Conservation (phyloP, 768 basidiomycete genomes). For the Cantharellus anzutake region DNA sequence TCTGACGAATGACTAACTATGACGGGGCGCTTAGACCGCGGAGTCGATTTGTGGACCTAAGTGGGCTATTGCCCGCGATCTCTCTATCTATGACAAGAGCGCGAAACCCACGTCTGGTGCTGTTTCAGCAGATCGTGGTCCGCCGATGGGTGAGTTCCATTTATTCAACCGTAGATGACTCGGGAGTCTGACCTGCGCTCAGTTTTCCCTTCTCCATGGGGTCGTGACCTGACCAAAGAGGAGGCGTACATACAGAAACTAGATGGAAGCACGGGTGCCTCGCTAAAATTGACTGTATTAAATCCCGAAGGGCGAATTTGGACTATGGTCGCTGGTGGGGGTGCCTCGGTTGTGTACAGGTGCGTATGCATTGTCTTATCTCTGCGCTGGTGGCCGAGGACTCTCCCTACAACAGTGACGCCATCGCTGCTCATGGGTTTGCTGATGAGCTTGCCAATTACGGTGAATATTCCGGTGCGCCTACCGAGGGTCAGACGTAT, state of each 20-base stretch:
- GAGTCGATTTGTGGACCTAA: slow-evolving; percentile 96
- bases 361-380: slow-evolving; percentile 4
- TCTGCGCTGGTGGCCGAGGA: background rate
- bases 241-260: slow-evolving; percentile 99
- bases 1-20: background rate
- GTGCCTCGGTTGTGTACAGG: slow-evolving; percentile 45
- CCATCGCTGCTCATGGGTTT: slow-evolving; percentile 85
- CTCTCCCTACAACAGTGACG: slow-evolving; percentile 23
- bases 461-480: slow-evolving; percentile 97
- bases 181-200: background rate
- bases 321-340: slow-evolving; percentile 99
- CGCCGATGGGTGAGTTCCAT: slow-evolving; percentile 57
- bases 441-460: slow-evolving; percentile 98
- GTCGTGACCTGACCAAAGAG: slow-evolving; percentile 93
- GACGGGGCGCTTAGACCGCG: slow-evolving; percentile 34
- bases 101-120: slow-evolving; percentile 30
- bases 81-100: slow-evolving; percentile 46
- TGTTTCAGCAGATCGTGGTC: slow-evolving; percentile 74
- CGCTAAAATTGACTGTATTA: slow-evolving; percentile 92
- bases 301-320: slow-evolving; percentile 91
- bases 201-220: slow-evolving; percentile 84
- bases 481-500: slow-evolving; percentile 94
- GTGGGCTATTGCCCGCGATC: slow-evolving; percentile 94
- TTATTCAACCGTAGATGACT: slow-evolving; percentile 3
- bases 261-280: slow-evolving; percentile 92